These are phyloP conservation scores for Trichomonas vaginalis DNA, from an alignment of 208 protist genomes.

Conservation along the genomic window DNA sequence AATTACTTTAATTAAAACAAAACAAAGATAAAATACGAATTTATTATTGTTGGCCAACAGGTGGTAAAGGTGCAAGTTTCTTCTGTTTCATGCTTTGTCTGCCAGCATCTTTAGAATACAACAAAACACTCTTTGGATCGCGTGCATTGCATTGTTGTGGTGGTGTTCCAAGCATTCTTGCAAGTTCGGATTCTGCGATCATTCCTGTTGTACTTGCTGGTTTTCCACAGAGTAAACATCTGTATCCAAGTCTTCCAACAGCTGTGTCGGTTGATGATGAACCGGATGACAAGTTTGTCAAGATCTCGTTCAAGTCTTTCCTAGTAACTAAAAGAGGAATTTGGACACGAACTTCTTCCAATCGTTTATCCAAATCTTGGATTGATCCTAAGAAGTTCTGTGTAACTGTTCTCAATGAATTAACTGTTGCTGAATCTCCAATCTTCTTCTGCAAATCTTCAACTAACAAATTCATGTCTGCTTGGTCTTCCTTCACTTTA, in stretches of 20 bases:
- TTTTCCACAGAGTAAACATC: background rate
- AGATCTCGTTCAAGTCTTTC: background rate
- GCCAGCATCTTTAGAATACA: background rate
- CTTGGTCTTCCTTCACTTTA: background rate
- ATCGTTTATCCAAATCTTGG: background rate
- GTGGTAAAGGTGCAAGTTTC: background rate
- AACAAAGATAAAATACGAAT: too few relatives aligned
- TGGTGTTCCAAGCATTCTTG: background rate
- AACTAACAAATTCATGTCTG: background rate
- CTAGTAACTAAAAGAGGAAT: background rate
- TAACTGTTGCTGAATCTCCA: background rate
- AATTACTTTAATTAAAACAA: too few relatives aligned
- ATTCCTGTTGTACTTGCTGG: background rate
- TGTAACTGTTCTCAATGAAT: background rate
- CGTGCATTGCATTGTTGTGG: background rate
- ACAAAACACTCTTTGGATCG: background rate
- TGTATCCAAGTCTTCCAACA: background rate
- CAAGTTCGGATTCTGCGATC: background rate
- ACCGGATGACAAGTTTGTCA: background rate
- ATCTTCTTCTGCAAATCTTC: background rate
- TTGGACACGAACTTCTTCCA: background rate
- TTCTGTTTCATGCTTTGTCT: background rate
- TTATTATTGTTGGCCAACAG: background rate
- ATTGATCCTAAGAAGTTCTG: background rate
- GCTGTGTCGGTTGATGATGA: background rate